Base-by-base conservation (phyloP, 2,329 filamentous ascomycete genomes). In the Cladosporium phlei region DNA sequence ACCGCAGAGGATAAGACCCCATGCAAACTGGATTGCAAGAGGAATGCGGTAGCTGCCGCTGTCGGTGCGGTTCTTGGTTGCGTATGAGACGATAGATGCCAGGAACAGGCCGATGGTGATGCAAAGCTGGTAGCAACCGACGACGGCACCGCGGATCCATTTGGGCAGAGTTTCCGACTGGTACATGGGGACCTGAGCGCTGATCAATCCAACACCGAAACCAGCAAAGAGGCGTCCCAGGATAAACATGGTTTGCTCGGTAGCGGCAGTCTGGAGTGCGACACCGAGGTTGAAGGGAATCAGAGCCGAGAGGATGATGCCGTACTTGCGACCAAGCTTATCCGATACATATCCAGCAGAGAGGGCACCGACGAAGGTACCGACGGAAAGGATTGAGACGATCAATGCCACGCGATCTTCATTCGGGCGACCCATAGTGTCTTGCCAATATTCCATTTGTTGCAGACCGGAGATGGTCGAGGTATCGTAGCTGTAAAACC, bases 161-260 rank as follows among this genome's bases (percentile, higher is more conserved):
- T 88, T 88, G 3, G 86, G 86, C 0, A 85, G 81, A 72, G 87
- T 88, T 67, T 89, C 86, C 1, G 85, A 88, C 66, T 89, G 85
- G 63, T 89, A 90, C 9, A 90, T 70, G 14, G 85, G 85, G 29
- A 89, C 64, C 20, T 50, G 42, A 11, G 56, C 44, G 8, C 82
- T 86, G 32, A 86, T 76, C 35, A 78, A 69, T 33, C 83, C 85
- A 14, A 88, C 83, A 52, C 84, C 85, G 19, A 86, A 69, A 52
- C 85, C 85, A 50, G 85, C 85, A 51, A 89, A 71, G 52, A 82
- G 77, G 56, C 68, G 65, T 21, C 71, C 71, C 19, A 65, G 67
- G 35, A 69, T 64, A 50, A 88, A 70, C 54, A 83, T 65, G 4
- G 78, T 75, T 47, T 85, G 77, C 20, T 70, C 69, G 19, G 73